A percentile compares a stretch with the other conserved stretches of the same genome.
phyloP scores from a whole-genome alignment of 225 moss, liverwort and hornwort species.

The Thuidium tamariscinum region DNA sequence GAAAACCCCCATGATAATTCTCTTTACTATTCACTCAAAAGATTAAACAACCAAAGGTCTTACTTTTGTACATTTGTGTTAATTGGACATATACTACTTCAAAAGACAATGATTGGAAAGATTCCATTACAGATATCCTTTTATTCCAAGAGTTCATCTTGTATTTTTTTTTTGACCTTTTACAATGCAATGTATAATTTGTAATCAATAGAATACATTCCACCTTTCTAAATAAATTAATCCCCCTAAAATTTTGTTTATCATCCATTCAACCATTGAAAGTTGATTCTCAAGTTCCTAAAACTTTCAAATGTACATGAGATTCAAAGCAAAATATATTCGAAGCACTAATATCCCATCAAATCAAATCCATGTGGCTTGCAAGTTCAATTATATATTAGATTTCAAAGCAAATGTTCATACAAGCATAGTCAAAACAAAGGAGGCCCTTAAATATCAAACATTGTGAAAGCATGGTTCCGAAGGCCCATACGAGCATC shows the following conservation, averaged over 20 bases:
- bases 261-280: not conserved
- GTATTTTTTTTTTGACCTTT: not conserved
- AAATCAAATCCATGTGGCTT: rapidly evolving
- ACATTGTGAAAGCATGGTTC: not conserved
- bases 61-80: not conserved
- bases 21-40: no score
- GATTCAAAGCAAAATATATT: not conserved
- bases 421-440: not conserved
- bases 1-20: rapidly evolving
- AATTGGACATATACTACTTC: not conserved
- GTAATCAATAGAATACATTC: not conserved
- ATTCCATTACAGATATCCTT: not conserved
- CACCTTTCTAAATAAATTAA: not conserved
- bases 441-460: not conserved
- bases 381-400: not conserved
- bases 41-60: not conserved
- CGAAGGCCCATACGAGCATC: rapidly evolving
- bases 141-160: not conserved
- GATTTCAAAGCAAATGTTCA: not conserved
- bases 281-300: not conserved
- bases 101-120: not conserved
- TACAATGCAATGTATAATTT: not conserved
- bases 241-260: not conserved
- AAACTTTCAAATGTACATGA: no score
- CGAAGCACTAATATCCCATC: no score